Evolutionary conservation across 257 asterid genomes (phyloP).

Genomic region (Solanum neorickii): DNA sequence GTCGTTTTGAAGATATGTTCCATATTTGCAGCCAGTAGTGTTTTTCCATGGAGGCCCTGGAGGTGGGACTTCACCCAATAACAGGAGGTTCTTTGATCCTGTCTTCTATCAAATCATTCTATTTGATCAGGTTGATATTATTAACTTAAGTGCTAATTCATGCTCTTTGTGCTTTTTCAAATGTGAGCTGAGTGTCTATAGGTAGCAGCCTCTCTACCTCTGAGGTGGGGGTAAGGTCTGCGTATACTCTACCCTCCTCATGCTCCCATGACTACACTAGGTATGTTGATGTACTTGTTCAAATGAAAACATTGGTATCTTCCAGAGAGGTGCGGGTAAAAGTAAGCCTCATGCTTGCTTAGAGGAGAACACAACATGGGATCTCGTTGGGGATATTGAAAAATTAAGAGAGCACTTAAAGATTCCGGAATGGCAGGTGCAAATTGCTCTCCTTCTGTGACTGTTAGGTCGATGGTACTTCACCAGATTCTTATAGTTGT

Average conservation of each 20-base stretch:
- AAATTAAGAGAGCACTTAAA: conserved; percentile 68
- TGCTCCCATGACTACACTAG: not conserved
- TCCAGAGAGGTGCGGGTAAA: conserved; percentile 88
- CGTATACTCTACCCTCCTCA: not conserved
- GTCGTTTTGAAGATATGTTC: conserved; percentile 3
- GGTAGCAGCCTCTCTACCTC: not conserved
- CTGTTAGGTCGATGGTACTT: not conserved
- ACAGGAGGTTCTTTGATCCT: conserved; percentile 91
- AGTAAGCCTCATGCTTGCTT: conserved; percentile 93
- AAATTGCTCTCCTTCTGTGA: not conserved
- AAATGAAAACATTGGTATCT: conserved; percentile 2
- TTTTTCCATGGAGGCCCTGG: conserved; percentile 99
- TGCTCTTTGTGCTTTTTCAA: not conserved
- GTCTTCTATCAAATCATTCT: conserved; percentile 62
- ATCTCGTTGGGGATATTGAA: conserved; percentile 78
- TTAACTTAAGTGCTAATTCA: not conserved
- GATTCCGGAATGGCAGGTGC: conserved; percentile 94
- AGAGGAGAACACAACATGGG: conserved; percentile 89
- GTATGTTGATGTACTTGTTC: not conserved
- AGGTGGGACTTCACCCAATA: conserved; percentile 88
- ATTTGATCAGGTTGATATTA: conserved; percentile 69
- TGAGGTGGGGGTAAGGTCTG: not conserved
- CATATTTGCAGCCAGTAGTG: conserved; percentile 61
- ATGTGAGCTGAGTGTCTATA: not conserved
- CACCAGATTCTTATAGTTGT: conserved; percentile 9